phyloP scores from a whole-genome alignment of 1,139 yeast genomes.

The Chernovozyma sophiae-reginae region DNA sequence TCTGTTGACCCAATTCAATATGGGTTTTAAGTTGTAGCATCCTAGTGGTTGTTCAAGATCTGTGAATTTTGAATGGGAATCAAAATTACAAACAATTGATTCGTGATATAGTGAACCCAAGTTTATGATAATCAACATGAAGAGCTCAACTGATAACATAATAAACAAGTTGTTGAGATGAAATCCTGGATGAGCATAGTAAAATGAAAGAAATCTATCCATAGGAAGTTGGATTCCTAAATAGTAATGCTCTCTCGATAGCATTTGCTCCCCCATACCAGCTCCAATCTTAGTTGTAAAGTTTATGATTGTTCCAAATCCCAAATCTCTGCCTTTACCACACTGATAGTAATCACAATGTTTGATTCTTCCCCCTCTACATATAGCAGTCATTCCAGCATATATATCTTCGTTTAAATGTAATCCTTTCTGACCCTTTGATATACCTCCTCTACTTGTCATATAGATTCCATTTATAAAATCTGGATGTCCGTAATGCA shows the following conservation, averaged over 20 bases:
- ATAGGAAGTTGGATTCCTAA: conserved; percentile 76
- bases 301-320: conserved; percentile 78
- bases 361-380: conserved; percentile 81
- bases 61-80: conserved; percentile 52
- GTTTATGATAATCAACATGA: conserved; percentile 63
- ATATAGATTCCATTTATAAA: conserved; percentile 78
- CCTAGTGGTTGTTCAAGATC: conserved; percentile 65
- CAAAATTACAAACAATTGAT: conserved; percentile 52
- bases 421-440: conserved; percentile 83
- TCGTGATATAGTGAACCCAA: conserved; percentile 65
- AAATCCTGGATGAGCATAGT: conserved; percentile 90
- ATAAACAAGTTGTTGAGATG: conserved; percentile 81
- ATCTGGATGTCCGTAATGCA: conserved; percentile 93
- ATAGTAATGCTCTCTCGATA: conserved; percentile 80
- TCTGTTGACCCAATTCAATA: conserved; percentile 73
- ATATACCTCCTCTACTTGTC: conserved; percentile 88
- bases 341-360: conserved; percentile 89
- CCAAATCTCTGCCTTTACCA: conserved; percentile 88
- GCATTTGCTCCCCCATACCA: conserved; percentile 90
- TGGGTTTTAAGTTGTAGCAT: conserved; percentile 71
- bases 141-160: conserved; percentile 67
- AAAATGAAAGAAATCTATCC: conserved; percentile 78
- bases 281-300: conserved; percentile 90
- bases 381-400: conserved; percentile 82
- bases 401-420: conserved; percentile 88